These are phyloP conservation scores for Theobroma grandiflorum DNA, from an alignment of 441 rosid species.

Conservation along the genomic window DNA sequence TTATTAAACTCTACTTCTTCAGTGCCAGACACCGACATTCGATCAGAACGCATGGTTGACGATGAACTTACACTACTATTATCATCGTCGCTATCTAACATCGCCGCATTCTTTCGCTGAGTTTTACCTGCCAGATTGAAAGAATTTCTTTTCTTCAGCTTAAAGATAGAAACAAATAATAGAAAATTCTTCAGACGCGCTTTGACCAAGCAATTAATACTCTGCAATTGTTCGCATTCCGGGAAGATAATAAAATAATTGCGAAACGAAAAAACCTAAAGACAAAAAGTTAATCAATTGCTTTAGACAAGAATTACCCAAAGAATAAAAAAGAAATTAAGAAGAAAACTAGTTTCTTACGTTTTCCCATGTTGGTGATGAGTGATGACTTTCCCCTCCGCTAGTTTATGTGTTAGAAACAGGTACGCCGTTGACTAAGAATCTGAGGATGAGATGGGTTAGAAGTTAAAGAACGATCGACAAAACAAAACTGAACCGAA, in stretches of 20 bases:
- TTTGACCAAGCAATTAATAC: conserved; percentile 6
- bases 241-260: background rate
- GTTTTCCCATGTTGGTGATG: conserved; percentile 68
- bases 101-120: conserved; percentile 59
- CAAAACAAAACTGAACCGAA: conserved; percentile 38
- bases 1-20: conserved; percentile 72
- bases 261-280: background rate
- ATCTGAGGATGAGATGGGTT: conserved; percentile 36
- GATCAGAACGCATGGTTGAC: conserved; percentile 74
- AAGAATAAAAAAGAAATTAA: background rate
- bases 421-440: conserved; percentile 42
- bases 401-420: conserved; percentile 33
- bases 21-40: conserved; percentile 46
- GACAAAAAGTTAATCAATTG: conserved; percentile 7
- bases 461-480: conserved; percentile 32
- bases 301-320: background rate
- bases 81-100: conserved; percentile 83
- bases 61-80: conserved; percentile 78
- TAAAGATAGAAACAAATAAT: background rate
- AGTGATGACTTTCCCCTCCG: conserved; percentile 9
- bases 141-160: background rate
- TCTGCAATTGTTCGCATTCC: background rate
- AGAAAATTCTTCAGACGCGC: background rate
- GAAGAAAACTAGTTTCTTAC: conserved; percentile 45
- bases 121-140: conserved; percentile 50